Percentiles rank a stretch among this genome's conserved stretches.
Conservation (phyloP, 495 filamentous ascomycete genomes). For the Penicillium egyptiacum region DNA sequence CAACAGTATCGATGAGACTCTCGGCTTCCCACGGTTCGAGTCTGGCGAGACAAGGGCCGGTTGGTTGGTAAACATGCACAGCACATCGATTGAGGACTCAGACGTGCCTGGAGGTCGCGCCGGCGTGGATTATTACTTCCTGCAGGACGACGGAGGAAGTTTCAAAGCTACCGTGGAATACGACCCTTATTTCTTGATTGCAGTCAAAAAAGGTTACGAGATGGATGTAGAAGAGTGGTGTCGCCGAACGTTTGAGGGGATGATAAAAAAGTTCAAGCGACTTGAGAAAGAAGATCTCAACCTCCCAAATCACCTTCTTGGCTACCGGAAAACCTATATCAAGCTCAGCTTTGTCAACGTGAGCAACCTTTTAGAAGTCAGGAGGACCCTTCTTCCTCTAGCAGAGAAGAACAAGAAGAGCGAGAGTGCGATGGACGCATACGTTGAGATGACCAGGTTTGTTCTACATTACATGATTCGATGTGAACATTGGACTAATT, state of each 20-base stretch:
- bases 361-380: slow-evolving; percentile 74
- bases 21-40: slow-evolving; percentile 93
- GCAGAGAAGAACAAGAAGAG: slow-evolving; percentile 96
- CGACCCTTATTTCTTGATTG: slow-evolving; percentile 94
- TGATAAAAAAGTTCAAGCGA: slow-evolving; percentile 73
- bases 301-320: slow-evolving; percentile 94
- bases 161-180: slow-evolving; percentile 98
- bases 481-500: slow-evolving; percentile 2
- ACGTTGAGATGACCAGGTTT: slow-evolving; percentile 91
- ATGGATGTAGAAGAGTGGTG: slow-evolving; percentile 96
- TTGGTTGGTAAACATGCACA: slow-evolving; percentile 94
- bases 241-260: slow-evolving; percentile 77
- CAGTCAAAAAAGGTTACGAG: slow-evolving; percentile 83
- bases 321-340: slow-evolving; percentile 83
- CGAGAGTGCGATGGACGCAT: slow-evolving; percentile 95
- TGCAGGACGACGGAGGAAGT: slow-evolving; percentile 86
- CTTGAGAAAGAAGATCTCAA: slow-evolving; percentile 91
- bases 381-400: slow-evolving; percentile 80
- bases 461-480: slow-evolving; percentile 23
- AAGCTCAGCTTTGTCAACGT: slow-evolving; percentile 87
- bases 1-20: slow-evolving; percentile 86
- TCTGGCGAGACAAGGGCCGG: slow-evolving; percentile 80
- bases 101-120: slow-evolving; percentile 79
- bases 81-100: slow-evolving; percentile 81
- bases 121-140: slow-evolving; percentile 94